phyloP scores from a whole-genome alignment of 208 protist genomes.

The Crithidia expoeki region DNA sequence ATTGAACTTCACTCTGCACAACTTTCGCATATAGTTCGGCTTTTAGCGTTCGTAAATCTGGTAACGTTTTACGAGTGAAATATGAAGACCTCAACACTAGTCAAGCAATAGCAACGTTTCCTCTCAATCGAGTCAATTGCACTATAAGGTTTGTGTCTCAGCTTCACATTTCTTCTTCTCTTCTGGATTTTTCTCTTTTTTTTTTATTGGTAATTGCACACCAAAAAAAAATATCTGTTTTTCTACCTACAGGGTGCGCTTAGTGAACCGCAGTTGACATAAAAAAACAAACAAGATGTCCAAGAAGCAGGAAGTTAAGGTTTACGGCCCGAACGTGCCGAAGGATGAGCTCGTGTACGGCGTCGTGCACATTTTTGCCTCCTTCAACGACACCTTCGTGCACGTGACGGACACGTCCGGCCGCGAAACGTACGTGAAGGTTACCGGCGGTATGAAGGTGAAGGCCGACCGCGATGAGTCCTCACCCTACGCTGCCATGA shows the following conservation, averaged over 20 bases:
- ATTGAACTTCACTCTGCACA: too few relatives aligned
- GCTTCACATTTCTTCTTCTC: slow-evolving; percentile 13
- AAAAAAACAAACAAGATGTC: too few relatives aligned
- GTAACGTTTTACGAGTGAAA: too few relatives aligned
- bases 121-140: too few relatives aligned
- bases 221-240: too few relatives aligned
- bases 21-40: too few relatives aligned
- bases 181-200: slow-evolving; percentile 3
- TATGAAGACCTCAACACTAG: too few relatives aligned
- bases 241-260: slow-evolving; percentile 13
- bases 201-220: slow-evolving; percentile 19
- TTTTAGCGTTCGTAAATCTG: too few relatives aligned
- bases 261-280: slow-evolving; percentile 26
- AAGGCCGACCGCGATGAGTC: slow-evolving; percentile 99
- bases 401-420: slow-evolving; percentile 99
- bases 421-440: slow-evolving; percentile 94
- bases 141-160: too few relatives aligned
- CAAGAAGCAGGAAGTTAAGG: slow-evolving; percentile 93
- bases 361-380: slow-evolving; percentile 99
- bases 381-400: slow-evolving; percentile 99
- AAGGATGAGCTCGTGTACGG: slow-evolving; percentile 97
- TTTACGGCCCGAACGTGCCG: slow-evolving; percentile 89
- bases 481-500: slow-evolving; percentile 99
- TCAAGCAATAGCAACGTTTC: too few relatives aligned
- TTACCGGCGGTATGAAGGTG: slow-evolving; percentile 99